Percentiles rank a stretch among this genome's conserved stretches.
Evolutionary conservation across 805 yeast species (phyloP).

Genomic region (Suhomyces kilbournensis): DNA sequence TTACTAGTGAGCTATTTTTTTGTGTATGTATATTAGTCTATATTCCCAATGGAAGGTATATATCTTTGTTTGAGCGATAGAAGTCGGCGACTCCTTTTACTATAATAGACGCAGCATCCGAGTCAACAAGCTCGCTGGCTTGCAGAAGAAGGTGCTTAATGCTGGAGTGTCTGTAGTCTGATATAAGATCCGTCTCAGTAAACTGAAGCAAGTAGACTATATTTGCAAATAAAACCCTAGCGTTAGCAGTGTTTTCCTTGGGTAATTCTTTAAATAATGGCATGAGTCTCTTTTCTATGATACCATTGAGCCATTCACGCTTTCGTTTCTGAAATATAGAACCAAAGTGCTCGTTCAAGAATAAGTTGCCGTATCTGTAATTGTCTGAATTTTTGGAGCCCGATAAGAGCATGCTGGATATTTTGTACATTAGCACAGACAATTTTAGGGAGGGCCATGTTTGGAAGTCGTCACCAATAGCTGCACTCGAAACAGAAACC

Average conservation of each 20-base stretch:
- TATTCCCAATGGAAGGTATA: conserved; percentile 17
- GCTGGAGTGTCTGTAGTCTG: background rate
- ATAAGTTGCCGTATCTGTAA: conserved; percentile 19
- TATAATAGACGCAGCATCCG: background rate
- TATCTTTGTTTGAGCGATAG: conserved; percentile 25
- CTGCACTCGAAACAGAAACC: background rate
- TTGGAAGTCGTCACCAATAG: background rate
- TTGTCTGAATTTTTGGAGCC: background rate
- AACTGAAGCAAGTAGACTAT: conserved; percentile 21
- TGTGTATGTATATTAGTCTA: background rate
- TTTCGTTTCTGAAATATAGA: conserved; percentile 23
- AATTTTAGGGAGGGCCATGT: conserved; percentile 19
- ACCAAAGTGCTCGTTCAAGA: conserved; percentile 16
- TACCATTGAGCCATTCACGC: conserved; percentile 26
- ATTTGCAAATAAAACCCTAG: conserved; percentile 19
- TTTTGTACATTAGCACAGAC: conserved; percentile 14
- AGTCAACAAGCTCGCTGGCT: background rate
- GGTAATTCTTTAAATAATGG: background rate
- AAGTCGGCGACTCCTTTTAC: conserved; percentile 16
- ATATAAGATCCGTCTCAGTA: background rate
- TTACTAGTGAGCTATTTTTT: conserved; percentile 33
- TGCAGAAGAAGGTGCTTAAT: background rate
- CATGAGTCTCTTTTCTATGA: background rate
- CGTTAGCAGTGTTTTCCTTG: background rate
- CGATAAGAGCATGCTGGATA: background rate